Percentiles rank a stretch among this genome's conserved stretches.
Conservation (phyloP, 2,329 filamentous ascomycete species). For the Colletotrichum coccodes region DNA sequence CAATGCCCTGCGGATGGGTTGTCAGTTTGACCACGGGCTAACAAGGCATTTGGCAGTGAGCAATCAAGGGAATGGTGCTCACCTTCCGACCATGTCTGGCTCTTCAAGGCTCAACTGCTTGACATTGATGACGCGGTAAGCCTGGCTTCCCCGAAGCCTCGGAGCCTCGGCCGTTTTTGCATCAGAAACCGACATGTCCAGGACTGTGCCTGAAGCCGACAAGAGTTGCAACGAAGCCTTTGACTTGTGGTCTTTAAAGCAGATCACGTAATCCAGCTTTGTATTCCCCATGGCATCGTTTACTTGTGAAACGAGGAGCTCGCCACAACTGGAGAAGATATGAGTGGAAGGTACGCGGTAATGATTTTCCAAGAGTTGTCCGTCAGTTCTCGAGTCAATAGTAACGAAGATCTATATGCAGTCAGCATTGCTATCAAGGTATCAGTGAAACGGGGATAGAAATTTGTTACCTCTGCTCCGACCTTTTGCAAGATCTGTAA, state of each 20-base stretch:
- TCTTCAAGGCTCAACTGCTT: background rate
- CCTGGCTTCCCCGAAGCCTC: slow-evolving; percentile 3
- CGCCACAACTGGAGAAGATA: background rate
- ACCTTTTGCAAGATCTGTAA: background rate
- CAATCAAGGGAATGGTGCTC: background rate
- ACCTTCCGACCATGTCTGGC: background rate
- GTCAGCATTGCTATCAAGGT: background rate
- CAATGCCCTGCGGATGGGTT: background rate
- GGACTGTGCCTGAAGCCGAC: too few relatives aligned
- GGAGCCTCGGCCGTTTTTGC: background rate
- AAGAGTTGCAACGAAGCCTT: too few relatives aligned
- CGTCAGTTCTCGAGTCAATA: background rate
- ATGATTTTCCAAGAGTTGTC: slow-evolving; percentile 3
- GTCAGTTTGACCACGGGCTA: background rate
- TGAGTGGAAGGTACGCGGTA: background rate
- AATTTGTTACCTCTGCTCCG: background rate
- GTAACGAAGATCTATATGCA: too few relatives aligned
- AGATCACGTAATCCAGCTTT: background rate
- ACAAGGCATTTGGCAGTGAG: background rate
- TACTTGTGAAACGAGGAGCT: too few relatives aligned
- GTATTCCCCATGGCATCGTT: too few relatives aligned
- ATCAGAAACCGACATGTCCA: too few relatives aligned
- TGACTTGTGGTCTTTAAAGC: background rate
- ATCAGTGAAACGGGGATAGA: background rate
- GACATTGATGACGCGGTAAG: background rate